These are phyloP conservation scores for Retiboletus fuscus DNA, from an alignment of 1,284 basidiomycete species.

Conservation along the genomic window DNA sequence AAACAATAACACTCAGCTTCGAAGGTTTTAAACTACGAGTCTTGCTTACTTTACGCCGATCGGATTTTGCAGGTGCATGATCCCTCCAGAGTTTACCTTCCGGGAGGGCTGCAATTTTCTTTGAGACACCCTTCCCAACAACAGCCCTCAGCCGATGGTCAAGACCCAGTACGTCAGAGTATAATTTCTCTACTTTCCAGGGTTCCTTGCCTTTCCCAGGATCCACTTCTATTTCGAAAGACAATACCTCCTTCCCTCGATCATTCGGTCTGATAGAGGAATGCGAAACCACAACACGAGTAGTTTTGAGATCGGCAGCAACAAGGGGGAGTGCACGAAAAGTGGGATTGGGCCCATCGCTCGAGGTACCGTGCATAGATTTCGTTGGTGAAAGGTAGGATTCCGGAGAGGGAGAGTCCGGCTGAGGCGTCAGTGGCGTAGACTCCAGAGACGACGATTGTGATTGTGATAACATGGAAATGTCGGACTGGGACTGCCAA, in stretches of 20 bases:
- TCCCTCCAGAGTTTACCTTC: conserved; percentile 96
- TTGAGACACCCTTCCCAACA: conserved; percentile 77
- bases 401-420: conserved; percentile 47
- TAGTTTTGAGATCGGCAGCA: conserved; percentile 72
- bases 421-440: conserved; percentile 31
- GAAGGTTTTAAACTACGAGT: background rate
- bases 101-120: conserved; percentile 85
- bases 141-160: conserved; percentile 77
- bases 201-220: conserved; percentile 74
- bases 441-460: conserved; percentile 45
- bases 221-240: conserved; percentile 79
- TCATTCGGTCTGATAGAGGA: conserved; percentile 88
- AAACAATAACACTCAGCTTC: conserved; percentile 31
- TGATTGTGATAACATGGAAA: conserved; percentile 43
- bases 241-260: conserved; percentile 87
- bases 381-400: conserved; percentile 47
- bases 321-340: conserved; percentile 82
- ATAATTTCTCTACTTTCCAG: conserved; percentile 95
- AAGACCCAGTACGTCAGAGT: conserved; percentile 88
- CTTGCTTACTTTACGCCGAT: conserved; percentile 86
- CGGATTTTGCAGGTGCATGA: conserved; percentile 95
- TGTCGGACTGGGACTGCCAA: conserved; percentile 42
- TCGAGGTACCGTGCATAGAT: conserved; percentile 24
- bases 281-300: conserved; percentile 71
- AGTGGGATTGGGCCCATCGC: conserved; percentile 38